Base-by-base conservation (phyloP, 2,329 filamentous ascomycete species). In the Bipolaris victoriae region DNA sequence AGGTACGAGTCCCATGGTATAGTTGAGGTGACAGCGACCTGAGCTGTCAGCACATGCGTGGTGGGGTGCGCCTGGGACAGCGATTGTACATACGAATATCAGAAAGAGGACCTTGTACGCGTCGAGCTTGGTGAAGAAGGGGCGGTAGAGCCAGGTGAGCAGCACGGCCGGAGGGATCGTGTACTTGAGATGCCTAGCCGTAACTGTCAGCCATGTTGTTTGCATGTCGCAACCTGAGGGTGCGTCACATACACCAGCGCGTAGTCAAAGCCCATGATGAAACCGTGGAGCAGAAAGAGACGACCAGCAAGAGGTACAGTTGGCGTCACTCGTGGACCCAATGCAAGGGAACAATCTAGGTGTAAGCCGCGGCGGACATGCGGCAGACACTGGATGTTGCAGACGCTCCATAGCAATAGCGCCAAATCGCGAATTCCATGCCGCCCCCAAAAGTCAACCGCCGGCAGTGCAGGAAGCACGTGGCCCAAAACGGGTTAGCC, bases 1-100 rank as follows among this genome's bases (percentile, higher is more conserved):
- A 92, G 81, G 73, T 90, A 90, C 7, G 88, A 89, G 67, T 92
- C 89, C 89, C 89, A 92, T 31, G 90, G 90, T 24, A 88, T 86
- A 0, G 90, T 91, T 3, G 88, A 84, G 24, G 81, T 67, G 46
- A 92, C 86, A 18, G 89, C 88, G 62, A 90, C 81, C 78, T 82
- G 57, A 36, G 7, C 20, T 52, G 67, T 76, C 59, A 77, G 71
- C 41, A 41, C 46, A 47, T 24, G 15, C 3, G 33, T 15, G 22
- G 31, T n/a, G 20, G 16, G n/a, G 7, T 26, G 24, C 18, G 39
- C 33, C 5, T 29, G 29, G 13, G 37, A 41, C 20, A 15, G 52
- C 66, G 22, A 18, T 43, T 16, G 40, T 47, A 63, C 70, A 45
- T 72, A 81, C 80, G 18, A 80, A 76, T 57, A 89, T 80, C 49